Evolutionary conservation across 306 rosid species (phyloP), one percentile per base, ranked within the genome.

Genomic region (Acacia acuminata): DNA sequence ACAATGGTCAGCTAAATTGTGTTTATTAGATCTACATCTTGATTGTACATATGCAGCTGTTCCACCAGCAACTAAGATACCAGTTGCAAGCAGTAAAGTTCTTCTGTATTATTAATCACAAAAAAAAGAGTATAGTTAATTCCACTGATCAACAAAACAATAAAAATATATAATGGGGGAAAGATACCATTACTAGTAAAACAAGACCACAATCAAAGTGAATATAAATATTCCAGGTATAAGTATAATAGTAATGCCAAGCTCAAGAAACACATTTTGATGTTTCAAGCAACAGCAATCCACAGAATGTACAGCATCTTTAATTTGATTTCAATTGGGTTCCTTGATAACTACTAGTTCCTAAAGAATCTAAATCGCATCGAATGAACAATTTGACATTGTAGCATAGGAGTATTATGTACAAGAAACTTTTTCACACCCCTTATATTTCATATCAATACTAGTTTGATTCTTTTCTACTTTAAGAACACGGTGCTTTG

Each of bases 61-160:
- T 78, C 99, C 99, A 16, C 99, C 97, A 82, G 93, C 96, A 73
- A 88, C 86, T 45, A 92, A 77, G 55, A 92, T 85, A 86, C 99
- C 97, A 44, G 99, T 90, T 71, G 99, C 97, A 82, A 96, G 89
- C 42, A 96, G 88, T 77, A 96, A 82, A 74, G 94, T 82, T 92
- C 87, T 96, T 91, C 99, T 96, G 92, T 24, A 70, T 70, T 81
- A 66, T 68, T 42, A 63, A 82, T 65, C 83, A 75, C 70, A 73
- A 10, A 55, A 88, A 60, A 83, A 71, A 63, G 68, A 66, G 40
- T 81, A 61, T 58, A 47, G 58, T 45, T 32, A 38, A 79, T 76
- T 56, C 69, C 75, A 58, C 27, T 66, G 82, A 63, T 73, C 65
- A 79, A 60, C 69, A 75, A 63, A 43, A 9, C 36, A 67, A 50